Evolutionary conservation across 257 asterid genomes (phyloP).

Genomic region (Ilex aquifolium): DNA sequence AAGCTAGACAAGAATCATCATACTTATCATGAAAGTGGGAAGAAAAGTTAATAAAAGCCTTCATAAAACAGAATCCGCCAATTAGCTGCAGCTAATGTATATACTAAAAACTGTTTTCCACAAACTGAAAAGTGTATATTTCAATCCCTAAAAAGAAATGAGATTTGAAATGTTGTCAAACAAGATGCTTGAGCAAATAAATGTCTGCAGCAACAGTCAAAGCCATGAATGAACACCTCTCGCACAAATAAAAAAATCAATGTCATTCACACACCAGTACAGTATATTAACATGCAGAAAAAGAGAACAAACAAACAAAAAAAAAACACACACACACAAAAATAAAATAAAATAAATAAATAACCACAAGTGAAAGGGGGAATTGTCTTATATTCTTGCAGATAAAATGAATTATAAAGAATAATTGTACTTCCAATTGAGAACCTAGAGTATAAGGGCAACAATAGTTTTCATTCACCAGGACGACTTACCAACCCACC

Average conservation of each 20-base stretch:
- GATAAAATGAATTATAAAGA: neutral
- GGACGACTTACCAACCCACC: too few species aligned
- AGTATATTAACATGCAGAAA: neutral
- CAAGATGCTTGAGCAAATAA: too few species aligned
- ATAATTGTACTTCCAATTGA: neutral
- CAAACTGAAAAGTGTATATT: too few species aligned
- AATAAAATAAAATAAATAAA: neutral
- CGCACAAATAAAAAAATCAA: neutral
- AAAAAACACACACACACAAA: neutral
- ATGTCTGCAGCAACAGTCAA: too few species aligned
- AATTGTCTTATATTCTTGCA: neutral
- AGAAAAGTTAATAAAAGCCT: too few species aligned
- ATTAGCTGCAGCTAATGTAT: too few species aligned
- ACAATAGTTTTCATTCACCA: slow-evolving; percentile 23
- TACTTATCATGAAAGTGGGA: too few species aligned
- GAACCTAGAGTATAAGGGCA: slow-evolving; percentile 23
- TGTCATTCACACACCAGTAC: neutral
- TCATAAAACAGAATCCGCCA: too few species aligned
- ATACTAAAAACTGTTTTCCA: too few species aligned
- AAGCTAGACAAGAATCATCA: too few species aligned
- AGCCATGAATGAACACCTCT: neutral
- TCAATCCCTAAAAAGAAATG: too few species aligned
- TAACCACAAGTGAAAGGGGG: neutral
- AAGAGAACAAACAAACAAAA: neutral
- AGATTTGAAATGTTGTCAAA: too few species aligned